Evolutionary conservation across 2,329 filamentous ascomycete genomes (phyloP).

Genomic region (Lecanoromycetidae sp.): DNA sequence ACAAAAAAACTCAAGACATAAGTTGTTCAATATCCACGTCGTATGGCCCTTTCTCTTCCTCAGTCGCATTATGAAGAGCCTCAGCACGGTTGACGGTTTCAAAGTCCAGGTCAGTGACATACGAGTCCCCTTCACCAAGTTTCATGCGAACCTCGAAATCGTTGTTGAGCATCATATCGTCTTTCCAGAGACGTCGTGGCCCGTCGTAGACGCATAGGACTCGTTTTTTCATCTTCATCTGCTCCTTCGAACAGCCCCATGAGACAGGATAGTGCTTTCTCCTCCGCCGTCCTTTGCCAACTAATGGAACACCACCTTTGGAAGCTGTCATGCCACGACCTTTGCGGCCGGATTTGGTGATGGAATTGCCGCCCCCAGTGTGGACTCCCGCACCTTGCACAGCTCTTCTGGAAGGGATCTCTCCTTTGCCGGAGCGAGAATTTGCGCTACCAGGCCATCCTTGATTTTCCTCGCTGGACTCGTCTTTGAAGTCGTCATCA

Average conservation of each 20-base stretch:
- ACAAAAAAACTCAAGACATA: slow-evolving; percentile 21
- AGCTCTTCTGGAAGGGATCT: slow-evolving; percentile 40
- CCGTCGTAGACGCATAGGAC: slow-evolving; percentile 90
- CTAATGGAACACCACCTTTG: slow-evolving; percentile 54
- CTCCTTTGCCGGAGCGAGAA: slow-evolving; percentile 37
- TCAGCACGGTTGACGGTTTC: slow-evolving; percentile 81
- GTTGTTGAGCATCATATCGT: slow-evolving; percentile 96
- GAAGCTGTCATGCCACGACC: slow-evolving; percentile 66
- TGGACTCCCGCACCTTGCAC: slow-evolving; percentile 33
- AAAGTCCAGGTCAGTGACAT: slow-evolving; percentile 86
- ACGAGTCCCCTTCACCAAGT: slow-evolving; percentile 61
- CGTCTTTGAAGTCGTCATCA: slow-evolving; percentile 39
- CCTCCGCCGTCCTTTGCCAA: slow-evolving; percentile 65
- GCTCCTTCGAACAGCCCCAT: slow-evolving; percentile 83
- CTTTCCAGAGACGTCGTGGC: slow-evolving; percentile 76
- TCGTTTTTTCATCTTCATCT: slow-evolving; percentile 98
- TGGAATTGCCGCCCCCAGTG: slow-evolving; percentile 29
- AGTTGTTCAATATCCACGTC: slow-evolving; percentile 29
- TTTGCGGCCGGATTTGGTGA: slow-evolving; percentile 30
- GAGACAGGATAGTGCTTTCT: slow-evolving; percentile 84
- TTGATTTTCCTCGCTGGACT: slow-evolving; percentile 41
- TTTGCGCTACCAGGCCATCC: slow-evolving; percentile 22
- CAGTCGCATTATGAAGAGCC: slow-evolving; percentile 65
- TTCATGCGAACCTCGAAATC: slow-evolving; percentile 87
- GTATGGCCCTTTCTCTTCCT: slow-evolving; percentile 82